phyloP scores from a whole-genome alignment of 2,329 filamentous ascomycete genomes.

The Aspergillus felis region DNA sequence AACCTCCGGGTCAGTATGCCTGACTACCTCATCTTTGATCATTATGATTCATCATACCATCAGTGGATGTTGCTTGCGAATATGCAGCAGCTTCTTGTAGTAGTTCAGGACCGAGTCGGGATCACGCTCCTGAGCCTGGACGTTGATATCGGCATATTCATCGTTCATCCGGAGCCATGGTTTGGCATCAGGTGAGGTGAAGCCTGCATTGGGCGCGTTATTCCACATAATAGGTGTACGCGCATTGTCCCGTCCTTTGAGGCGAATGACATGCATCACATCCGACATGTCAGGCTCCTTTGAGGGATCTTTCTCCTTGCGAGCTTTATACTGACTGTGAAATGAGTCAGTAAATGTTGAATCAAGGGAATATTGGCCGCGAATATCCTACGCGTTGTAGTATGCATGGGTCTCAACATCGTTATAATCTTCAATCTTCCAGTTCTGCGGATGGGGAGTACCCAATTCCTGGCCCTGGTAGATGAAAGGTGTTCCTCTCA shows the following conservation, averaged over 20 bases:
- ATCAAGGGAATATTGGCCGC: constrained; percentile 47
- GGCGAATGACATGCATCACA: constrained; percentile 11
- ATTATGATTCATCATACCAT: constrained; percentile 5
- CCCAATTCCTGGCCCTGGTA: constrained; percentile 60
- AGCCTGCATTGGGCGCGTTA: constrained; percentile 54
- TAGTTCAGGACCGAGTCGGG: constrained; percentile 51
- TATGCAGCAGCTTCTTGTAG: constrained; percentile 52
- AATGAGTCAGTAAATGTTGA: background rate
- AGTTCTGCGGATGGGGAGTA: constrained; percentile 51
- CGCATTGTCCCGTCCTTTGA: constrained; percentile 54
- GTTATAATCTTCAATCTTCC: constrained; percentile 43
- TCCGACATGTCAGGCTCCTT: constrained; percentile 14
- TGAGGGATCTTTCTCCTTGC: constrained; percentile 8
- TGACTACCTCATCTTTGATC: background rate
- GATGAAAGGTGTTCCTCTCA: constrained; percentile 53
- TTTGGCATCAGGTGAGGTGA: constrained; percentile 43
- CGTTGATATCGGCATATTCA: constrained; percentile 57
- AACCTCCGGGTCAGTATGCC: background rate
- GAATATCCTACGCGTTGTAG: constrained; percentile 42
- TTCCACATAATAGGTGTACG: constrained; percentile 66
- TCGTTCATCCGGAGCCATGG: constrained; percentile 67
- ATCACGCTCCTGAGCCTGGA: constrained; percentile 33
- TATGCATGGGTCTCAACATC: constrained; percentile 45
- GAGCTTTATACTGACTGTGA: constrained; percentile 8
- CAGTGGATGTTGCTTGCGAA: constrained; percentile 50